Conservation (phyloP, 2,329 filamentous ascomycete genomes). For the Pseudogymnoascus sp. region DNA sequence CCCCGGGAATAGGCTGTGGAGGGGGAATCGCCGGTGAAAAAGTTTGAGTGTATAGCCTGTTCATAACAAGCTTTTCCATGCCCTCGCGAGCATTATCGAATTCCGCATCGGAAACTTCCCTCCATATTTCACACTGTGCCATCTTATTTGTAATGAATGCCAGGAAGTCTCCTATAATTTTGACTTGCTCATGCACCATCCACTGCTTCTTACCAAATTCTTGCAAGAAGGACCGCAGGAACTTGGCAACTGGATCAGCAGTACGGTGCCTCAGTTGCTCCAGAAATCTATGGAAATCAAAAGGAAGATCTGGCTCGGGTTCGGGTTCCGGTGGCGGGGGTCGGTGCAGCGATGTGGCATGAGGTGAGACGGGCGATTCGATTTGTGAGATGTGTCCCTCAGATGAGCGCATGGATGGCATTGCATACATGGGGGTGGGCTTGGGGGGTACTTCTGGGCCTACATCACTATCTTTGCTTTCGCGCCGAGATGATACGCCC, state of each 20-base stretch:
- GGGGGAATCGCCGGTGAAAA: constrained; percentile 90
- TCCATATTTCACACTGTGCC: constrained; percentile 94
- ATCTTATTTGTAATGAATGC: constrained; percentile 98
- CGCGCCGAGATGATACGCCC: constrained; percentile 10
- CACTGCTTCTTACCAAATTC: constrained; percentile 97
- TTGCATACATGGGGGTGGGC: constrained; percentile 26
- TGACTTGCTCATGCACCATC: constrained; percentile 99
- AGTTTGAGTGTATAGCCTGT: constrained; percentile 87
- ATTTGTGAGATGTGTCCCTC: constrained; percentile 40
- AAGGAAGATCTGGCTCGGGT: constrained; percentile 77
- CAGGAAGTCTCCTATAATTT: constrained; percentile 94
- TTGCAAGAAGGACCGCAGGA: constrained; percentile 84
- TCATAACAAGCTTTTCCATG: constrained; percentile 99
- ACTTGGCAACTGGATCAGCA: constrained; percentile 94
- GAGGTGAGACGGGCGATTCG: constrained; percentile 34
- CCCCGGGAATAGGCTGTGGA: constrained; percentile 63
- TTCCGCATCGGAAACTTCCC: constrained; percentile 88
- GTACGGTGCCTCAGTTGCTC: constrained; percentile 94
- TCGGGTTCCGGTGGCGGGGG: constrained; percentile 66
- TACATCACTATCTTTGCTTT: constrained; percentile 25
- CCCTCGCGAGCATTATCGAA: constrained; percentile 98
- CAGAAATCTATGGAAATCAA: constrained; percentile 95
- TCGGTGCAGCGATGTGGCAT: constrained; percentile 43
- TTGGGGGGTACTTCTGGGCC: constrained; percentile 36
- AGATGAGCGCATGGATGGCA: constrained; percentile 18